Base-by-base conservation (phyloP, 495 filamentous ascomycete species). In the Podospora sp. region DNA sequence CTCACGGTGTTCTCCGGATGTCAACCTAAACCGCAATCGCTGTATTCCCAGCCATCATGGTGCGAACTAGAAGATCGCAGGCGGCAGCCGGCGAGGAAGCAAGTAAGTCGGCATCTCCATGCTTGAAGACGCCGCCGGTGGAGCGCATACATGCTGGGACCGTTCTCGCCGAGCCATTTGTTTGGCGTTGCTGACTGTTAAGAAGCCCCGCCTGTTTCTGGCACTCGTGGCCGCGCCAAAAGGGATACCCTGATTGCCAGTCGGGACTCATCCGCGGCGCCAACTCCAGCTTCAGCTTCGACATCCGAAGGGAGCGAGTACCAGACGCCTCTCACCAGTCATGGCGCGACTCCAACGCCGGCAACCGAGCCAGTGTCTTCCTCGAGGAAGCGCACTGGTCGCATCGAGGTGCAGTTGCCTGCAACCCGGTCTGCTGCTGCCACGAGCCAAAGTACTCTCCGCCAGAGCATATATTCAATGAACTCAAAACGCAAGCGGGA, bases 311-410 rank as follows among this genome's bases (percentile, higher is more conserved):
- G 82, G 7, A 87, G 83, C 60, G 88, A 86, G 27, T 88, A 86
- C 70, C 88, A 87, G 51, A 97, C 93, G 5, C 92, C 92, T 9
- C 89, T 87, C 22, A 97, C 92, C 14, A 95, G 91, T 73, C 83
- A 86, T 66, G 79, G 82, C 27, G 84, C 82, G 5, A 91, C 90
- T 9, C 87, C 90, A 0, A 77, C 74, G 2, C 78, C 79, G 6
- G 16, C 69, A 1, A 68, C 72, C 0, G 22, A 71, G 24, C 40
- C 66, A 52, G 46, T 63, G 55, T 22, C 72, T 7, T 16, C 63
- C 14, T 65, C 60, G 21, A 33, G 24, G 18, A 60, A 67, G 65
- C 58, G 60, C 8, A 16, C 46, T 8, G 66, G 50, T 40, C 62
- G 65, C 16, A 72, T 78, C 9, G 76, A 77, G 57, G 72, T 76